Evolutionary conservation across 768 basidiomycete genomes (phyloP).

Genomic region (Clitopilus passeckerianus): DNA sequence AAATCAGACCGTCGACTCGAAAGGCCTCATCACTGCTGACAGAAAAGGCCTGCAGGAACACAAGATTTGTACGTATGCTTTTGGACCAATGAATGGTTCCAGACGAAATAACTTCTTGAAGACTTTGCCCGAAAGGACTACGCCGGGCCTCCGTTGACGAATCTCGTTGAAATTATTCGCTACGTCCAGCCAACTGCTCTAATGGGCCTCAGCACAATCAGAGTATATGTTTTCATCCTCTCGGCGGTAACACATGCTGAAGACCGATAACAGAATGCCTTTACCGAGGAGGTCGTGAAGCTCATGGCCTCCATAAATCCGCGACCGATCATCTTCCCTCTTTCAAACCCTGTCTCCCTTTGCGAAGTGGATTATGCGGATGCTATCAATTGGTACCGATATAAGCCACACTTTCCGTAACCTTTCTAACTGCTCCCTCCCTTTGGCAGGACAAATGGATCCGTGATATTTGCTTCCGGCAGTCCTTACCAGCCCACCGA

Average conservation of each 20-base stretch:
- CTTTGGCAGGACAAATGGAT: conserved; percentile 52
- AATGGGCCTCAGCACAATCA: conserved; percentile 64
- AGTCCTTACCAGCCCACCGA: conserved; percentile 58
- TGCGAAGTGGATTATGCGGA: conserved; percentile 58
- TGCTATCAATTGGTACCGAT: conserved; percentile 49
- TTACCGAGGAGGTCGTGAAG: conserved; percentile 57
- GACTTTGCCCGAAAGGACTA: conserved; percentile 74
- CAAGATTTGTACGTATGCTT: conserved; percentile 52
- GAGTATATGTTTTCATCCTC: conserved; percentile 19
- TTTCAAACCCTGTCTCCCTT: conserved; percentile 67
- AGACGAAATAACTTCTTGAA: conserved; percentile 11
- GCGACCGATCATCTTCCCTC: conserved; percentile 78
- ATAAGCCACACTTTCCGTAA: neutral
- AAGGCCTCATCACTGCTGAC: conserved; percentile 70
- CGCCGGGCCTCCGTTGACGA: conserved; percentile 53
- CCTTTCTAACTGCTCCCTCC: neutral
- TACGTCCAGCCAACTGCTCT: conserved; percentile 75
- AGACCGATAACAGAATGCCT: conserved; percentile 42
- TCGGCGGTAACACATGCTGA: conserved; percentile 9
- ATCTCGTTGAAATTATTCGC: conserved; percentile 61
- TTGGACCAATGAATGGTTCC: neutral
- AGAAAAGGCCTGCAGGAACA: conserved; percentile 67
- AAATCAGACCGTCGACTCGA: conserved; percentile 64
- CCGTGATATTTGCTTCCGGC: conserved; percentile 69
- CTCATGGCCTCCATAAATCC: conserved; percentile 60